phyloP scores from a whole-genome alignment of 495 filamentous ascomycete genomes.

The Pseudevernia furfuracea region DNA sequence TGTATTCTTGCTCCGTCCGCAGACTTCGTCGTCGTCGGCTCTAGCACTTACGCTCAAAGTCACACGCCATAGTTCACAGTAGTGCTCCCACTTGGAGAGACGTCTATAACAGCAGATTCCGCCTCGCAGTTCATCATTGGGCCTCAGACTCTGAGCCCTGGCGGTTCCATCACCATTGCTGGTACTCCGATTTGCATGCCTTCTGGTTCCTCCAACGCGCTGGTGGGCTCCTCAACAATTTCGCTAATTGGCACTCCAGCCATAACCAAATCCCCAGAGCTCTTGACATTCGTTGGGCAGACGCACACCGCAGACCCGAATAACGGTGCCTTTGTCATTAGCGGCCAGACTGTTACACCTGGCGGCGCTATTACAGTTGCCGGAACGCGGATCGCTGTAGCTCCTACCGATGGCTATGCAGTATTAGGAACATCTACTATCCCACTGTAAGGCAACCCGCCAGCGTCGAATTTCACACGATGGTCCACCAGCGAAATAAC shows the following conservation, averaged over 20 bases:
- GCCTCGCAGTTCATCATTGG: slow-evolving; percentile 18
- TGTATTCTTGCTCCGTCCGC: neutral
- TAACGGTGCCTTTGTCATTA: neutral
- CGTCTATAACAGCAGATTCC: slow-evolving; percentile 14
- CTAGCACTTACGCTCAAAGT: neutral
- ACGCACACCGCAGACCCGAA: neutral
- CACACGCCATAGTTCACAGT: neutral
- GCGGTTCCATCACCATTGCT: neutral
- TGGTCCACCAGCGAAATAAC: no score
- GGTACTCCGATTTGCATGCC: slow-evolving; percentile 17
- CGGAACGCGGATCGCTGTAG: neutral
- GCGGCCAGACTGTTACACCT: neutral
- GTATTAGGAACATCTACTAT: neutral
- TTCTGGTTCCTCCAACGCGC: neutral
- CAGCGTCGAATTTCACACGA: no score
- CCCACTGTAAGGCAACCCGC: neutral
- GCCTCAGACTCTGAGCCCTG: slow-evolving; percentile 18
- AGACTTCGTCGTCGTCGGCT: neutral
- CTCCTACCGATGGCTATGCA: neutral
- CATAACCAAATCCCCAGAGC: neutral
- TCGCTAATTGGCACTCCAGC: neutral
- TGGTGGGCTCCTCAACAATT: slow-evolving; percentile 11
- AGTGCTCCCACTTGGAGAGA: slow-evolving; percentile 9
- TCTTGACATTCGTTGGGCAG: neutral
- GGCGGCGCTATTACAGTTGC: neutral